phyloP scores from a whole-genome alignment of 2,329 filamentous ascomycete species.

The Colletotrichum sp. region DNA sequence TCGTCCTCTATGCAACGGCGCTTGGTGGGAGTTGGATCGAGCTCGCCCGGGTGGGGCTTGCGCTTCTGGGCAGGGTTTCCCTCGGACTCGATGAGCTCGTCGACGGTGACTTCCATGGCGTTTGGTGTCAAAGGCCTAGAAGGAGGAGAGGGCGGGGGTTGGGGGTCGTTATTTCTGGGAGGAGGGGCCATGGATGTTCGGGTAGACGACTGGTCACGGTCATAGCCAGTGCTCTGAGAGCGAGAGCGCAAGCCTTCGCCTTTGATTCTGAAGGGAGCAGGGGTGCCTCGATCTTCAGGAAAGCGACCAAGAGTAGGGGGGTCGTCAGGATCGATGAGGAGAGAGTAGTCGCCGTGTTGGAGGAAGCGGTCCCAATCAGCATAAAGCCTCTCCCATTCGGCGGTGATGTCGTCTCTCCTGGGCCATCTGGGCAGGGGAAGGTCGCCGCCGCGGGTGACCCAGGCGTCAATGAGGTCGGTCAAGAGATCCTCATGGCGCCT shows the following conservation, averaged over 20 bases:
- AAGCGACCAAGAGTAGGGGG: neutral
- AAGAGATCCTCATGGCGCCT: neutral
- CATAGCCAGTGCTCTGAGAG: neutral
- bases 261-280: neutral
- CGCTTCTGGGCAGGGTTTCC: neutral
- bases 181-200: neutral
- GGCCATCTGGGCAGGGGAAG: neutral
- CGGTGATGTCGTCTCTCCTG: neutral
- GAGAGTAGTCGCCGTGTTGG: neutral
- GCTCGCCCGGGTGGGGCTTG: neutral
- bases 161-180: neutral
- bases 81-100: neutral
- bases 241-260: neutral
- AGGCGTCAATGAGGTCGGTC: conserved; percentile 12
- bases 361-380: neutral
- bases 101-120: neutral
- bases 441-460: neutral
- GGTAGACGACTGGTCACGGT: neutral
- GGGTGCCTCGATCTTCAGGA: neutral
- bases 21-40: neutral
- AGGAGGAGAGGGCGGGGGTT: neutral
- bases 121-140: neutral
- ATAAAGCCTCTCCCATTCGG: neutral
- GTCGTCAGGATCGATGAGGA: neutral
- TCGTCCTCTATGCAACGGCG: neutral